Base-by-base conservation (phyloP, 139 green algal species). In the Volvox reticuliferus region DNA sequence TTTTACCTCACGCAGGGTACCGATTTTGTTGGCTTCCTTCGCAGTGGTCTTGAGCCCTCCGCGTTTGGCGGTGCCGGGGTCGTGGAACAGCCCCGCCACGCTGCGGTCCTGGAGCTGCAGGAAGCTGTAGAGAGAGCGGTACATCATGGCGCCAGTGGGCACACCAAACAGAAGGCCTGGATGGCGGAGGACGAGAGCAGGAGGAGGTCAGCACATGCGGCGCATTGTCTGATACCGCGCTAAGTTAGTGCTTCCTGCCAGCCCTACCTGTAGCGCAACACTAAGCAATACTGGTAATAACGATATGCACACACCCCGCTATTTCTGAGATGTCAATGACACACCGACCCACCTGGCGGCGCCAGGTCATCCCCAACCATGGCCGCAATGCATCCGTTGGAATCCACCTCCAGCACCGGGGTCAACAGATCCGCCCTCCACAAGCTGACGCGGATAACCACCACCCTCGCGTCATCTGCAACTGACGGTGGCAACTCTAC, bases 361-460 rank as follows among this genome's bases (percentile, higher is more conserved):
- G 75, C 32, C 30, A 90, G 75, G 12, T 90, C 86, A n/a, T 90
- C 86, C 1, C 75, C 73, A 13, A 78, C 61, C 32, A 85, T 36
- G 36, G 75, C 73, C 5, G 33, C 30, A 3, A 91, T 69, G 35
- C 3, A 30, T 26, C 63, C 63, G 5, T 20, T 18, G 63, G 55
- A 1, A 76, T 91, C 86, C n/a, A 94, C 33, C 75, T 94, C 92
- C 62, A 91, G 37, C 63, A 94, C 92, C 3, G 83, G 83, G 6
- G 86, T 35, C 73, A 94, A 67, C 79, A 94, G 28, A 73, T 94
- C 92, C 22, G 89, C 77, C 0, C 92, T 68, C 92, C 92, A 94
- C 26, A 94, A 88, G 21, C 80, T 79, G 32, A 94, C 73, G 14
- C 88, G 65, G 18, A 94, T 67, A 16, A 86, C 36, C 81, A 90